These are phyloP conservation scores for Penicillium crustosum DNA, from an alignment of 2,329 filamentous ascomycete species.

Conservation along the genomic window DNA sequence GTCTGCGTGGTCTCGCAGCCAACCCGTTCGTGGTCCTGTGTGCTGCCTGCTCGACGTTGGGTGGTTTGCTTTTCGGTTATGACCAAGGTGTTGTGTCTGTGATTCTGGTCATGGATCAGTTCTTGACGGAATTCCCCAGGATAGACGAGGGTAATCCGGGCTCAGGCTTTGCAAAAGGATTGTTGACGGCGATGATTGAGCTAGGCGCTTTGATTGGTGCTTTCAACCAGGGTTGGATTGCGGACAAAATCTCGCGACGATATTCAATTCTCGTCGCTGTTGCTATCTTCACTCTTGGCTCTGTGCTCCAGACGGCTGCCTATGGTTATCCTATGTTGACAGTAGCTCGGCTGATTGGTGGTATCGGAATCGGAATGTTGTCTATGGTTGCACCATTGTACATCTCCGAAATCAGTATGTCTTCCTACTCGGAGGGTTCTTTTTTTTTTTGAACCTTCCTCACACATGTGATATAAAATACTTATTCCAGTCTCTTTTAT, in stretches of 20 bases:
- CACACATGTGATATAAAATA: neutral
- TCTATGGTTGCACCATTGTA: conserved; percentile 54
- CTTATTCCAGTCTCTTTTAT: neutral
- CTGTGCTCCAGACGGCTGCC: conserved; percentile 53
- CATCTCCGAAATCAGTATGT: conserved; percentile 51
- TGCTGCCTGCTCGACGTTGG: conserved; percentile 52
- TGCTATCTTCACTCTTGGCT: conserved; percentile 53
- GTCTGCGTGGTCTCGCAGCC: conserved; percentile 49
- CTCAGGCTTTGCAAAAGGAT: conserved; percentile 45
- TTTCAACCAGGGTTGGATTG: conserved; percentile 51
- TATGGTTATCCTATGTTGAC: conserved; percentile 53
- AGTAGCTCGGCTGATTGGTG: conserved; percentile 52
- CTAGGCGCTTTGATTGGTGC: conserved; percentile 52
- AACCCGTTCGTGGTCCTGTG: conserved; percentile 54
- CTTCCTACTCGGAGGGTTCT: neutral
- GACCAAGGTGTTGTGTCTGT: conserved; percentile 49
- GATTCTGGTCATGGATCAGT: conserved; percentile 55
- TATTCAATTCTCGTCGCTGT: conserved; percentile 55
- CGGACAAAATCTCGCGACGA: conserved; percentile 54
- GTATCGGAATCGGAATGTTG: conserved; percentile 54
- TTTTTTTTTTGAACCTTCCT: neutral
- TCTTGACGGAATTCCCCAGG: conserved; percentile 47
- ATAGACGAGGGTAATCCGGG: conserved; percentile 42
- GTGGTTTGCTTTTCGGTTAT: conserved; percentile 54
- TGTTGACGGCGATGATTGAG: conserved; percentile 57